phyloP scores from a whole-genome alignment of 495 filamentous ascomycete genomes.

The Annulohypoxylon bovei region DNA sequence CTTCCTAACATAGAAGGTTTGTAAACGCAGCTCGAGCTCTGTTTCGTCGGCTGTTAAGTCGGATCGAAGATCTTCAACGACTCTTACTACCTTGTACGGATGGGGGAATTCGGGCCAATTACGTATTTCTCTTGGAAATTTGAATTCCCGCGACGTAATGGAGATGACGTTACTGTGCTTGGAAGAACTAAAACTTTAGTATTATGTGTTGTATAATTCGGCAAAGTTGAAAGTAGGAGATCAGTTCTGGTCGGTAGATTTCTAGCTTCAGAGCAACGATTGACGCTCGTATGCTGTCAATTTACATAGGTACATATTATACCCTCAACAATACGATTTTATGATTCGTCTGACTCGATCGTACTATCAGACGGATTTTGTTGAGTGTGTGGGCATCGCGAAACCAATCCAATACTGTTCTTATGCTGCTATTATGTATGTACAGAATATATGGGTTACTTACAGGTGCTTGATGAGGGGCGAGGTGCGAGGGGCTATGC shows the following conservation, averaged over 20 bases:
- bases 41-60: constrained; percentile 22
- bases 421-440: background rate
- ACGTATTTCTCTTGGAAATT: constrained; percentile 8
- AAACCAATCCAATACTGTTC: background rate
- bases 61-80: constrained; percentile 24
- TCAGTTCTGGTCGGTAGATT: background rate
- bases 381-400: background rate
- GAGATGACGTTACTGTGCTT: constrained; percentile 17
- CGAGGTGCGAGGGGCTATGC: constrained; percentile 18
- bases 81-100: constrained; percentile 10
- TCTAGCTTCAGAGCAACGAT: background rate
- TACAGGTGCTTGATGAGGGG: constrained; percentile 5
- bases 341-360: background rate
- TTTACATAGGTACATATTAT: background rate
- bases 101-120: constrained; percentile 22
- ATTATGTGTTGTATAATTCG: constrained; percentile 2
- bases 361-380: background rate
- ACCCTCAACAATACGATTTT: background rate
- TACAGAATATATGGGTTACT: constrained; percentile 16
- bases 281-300: constrained; percentile 22
- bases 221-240: constrained; percentile 14
- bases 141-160: background rate
- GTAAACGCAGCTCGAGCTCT: background rate
- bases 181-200: constrained; percentile 28
- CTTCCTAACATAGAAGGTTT: constrained; percentile 20